Evolutionary conservation across 2,329 filamentous ascomycete species (phyloP).

Genomic region (Exserohilum rostratum): DNA sequence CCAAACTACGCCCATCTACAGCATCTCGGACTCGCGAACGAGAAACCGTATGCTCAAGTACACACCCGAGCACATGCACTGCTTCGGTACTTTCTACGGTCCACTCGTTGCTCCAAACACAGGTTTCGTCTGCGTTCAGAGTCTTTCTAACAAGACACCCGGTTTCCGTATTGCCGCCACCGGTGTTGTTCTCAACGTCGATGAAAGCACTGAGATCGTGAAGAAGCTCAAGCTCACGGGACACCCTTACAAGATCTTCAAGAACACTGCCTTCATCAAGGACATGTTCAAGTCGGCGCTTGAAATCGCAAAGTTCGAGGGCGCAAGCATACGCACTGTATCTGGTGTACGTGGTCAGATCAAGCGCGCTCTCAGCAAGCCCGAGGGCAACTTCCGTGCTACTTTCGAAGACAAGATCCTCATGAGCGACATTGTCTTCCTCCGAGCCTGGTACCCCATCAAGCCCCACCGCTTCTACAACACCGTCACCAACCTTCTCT

Average conservation of each 20-base stretch:
- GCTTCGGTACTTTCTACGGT: slow-evolving; percentile 93
- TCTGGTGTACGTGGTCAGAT: slow-evolving; percentile 96
- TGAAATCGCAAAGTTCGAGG: slow-evolving; percentile 98
- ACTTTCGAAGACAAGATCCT: slow-evolving; percentile 99
- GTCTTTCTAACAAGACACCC: slow-evolving; percentile 80
- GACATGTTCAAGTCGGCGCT: slow-evolving; percentile 95
- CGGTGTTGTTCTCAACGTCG: slow-evolving; percentile 89
- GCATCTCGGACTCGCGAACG: slow-evolving; percentile 89
- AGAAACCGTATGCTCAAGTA: slow-evolving; percentile 99
- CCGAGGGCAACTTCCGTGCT: slow-evolving; percentile 93
- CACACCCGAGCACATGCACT: slow-evolving; percentile 99
- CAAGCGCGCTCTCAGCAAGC: slow-evolving; percentile 91
- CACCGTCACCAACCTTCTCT: slow-evolving; percentile 88
- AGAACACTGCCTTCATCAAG: slow-evolving; percentile 98
- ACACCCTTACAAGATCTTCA: slow-evolving; percentile 95
- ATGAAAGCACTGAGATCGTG: slow-evolving; percentile 95
- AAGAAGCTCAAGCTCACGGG: slow-evolving; percentile 99
- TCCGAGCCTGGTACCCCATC: slow-evolving; percentile 95
- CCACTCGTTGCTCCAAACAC: slow-evolving; percentile 95
- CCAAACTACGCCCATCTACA: slow-evolving; percentile 91
- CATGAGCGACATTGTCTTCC: slow-evolving; percentile 94
- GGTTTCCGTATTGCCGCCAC: slow-evolving; percentile 95
- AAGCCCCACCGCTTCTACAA: slow-evolving; percentile 97
- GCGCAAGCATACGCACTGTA: slow-evolving; percentile 92
- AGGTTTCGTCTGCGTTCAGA: slow-evolving; percentile 92